These are phyloP conservation scores for Chloranthus sessilifolius DNA, from an alignment of 164 flowering plant genomes.

Conservation along the genomic window DNA sequence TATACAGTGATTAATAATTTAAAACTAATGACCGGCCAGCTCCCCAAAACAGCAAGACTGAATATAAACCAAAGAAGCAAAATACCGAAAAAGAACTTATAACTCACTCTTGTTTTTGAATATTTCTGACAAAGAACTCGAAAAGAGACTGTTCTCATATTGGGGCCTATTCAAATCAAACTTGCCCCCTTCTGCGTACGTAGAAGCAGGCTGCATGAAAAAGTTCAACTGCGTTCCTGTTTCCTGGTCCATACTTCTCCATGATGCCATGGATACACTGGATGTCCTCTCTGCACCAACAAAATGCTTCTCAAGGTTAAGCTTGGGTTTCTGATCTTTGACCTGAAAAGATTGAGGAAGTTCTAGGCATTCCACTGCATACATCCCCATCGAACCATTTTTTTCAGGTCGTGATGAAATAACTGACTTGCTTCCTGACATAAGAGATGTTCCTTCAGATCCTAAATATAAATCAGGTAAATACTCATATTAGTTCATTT, in stretches of 20 bases:
- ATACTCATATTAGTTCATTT: not conserved
- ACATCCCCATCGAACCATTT: constrained; percentile 24
- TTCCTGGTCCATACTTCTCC: constrained; percentile 29
- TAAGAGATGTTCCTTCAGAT: constrained; percentile 16
- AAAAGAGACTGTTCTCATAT: constrained; percentile 70
- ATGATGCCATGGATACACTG: constrained; percentile 28
- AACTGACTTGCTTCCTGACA: constrained; percentile 25
- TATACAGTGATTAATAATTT: no score
- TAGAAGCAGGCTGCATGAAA: constrained; percentile 24
- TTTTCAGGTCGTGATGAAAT: constrained; percentile 44
- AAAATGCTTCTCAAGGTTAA: constrained; percentile 14
- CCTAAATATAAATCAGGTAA: not conserved
- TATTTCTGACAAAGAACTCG: constrained; percentile 72
- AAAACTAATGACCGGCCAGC: not conserved
- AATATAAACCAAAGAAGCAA: not conserved
- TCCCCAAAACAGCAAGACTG: not conserved
- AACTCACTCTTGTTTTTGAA: constrained; percentile 60
- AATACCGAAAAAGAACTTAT: not conserved
- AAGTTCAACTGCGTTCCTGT: constrained; percentile 27
- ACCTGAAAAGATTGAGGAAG: constrained; percentile 16
- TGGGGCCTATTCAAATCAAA: constrained; percentile 29
- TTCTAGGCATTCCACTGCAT: constrained; percentile 20
- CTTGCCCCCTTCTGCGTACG: constrained; percentile 20
- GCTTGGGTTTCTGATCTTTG: constrained; percentile 28
- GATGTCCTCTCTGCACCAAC: constrained; percentile 33